Percentiles rank a stretch among this genome's conserved stretches.
phyloP scores from a whole-genome alignment of 2,329 filamentous ascomycete genomes.

The Hysterium pulicare region DNA sequence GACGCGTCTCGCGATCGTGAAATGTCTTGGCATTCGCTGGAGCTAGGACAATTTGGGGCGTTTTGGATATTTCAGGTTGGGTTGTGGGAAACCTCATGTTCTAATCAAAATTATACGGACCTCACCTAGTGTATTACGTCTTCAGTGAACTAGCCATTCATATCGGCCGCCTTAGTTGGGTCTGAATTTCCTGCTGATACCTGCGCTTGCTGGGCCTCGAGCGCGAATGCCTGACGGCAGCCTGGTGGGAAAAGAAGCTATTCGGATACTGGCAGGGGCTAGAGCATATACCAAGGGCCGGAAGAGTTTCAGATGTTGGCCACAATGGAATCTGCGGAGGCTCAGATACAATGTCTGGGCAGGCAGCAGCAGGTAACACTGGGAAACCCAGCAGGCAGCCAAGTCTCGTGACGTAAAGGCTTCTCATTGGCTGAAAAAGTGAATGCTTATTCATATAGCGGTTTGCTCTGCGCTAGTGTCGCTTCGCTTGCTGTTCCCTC shows the following conservation, averaged over 20 bases:
- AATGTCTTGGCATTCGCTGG: too few relatives aligned
- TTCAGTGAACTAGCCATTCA: too few relatives aligned
- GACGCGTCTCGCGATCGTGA: too few relatives aligned
- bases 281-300: conserved; percentile 5
- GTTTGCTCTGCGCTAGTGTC: too few relatives aligned
- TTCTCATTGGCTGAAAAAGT: conserved; percentile 1
- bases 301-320: conserved; percentile 14
- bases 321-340: conserved; percentile 10
- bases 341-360: conserved; percentile 12
- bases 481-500: conserved; percentile 8
- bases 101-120: too few relatives aligned
- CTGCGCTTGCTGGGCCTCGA: too few relatives aligned
- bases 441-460: conserved; percentile 11
- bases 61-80: too few relatives aligned
- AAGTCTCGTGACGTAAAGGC: not conserved
- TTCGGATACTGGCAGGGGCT: conserved; percentile 4
- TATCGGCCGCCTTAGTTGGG: too few relatives aligned
- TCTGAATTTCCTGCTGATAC: too few relatives aligned
- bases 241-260: conserved; percentile 8
- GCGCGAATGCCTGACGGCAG: conserved; percentile 1
- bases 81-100: too few relatives aligned
- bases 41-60: too few relatives aligned
- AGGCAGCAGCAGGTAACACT: conserved; percentile 34
- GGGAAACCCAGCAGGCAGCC: conserved; percentile 17
- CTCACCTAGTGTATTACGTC: too few relatives aligned